These are phyloP conservation scores for Plenodomus lindquistii DNA, from an alignment of 2,329 filamentous ascomycete genomes.

Conservation along the genomic window DNA sequence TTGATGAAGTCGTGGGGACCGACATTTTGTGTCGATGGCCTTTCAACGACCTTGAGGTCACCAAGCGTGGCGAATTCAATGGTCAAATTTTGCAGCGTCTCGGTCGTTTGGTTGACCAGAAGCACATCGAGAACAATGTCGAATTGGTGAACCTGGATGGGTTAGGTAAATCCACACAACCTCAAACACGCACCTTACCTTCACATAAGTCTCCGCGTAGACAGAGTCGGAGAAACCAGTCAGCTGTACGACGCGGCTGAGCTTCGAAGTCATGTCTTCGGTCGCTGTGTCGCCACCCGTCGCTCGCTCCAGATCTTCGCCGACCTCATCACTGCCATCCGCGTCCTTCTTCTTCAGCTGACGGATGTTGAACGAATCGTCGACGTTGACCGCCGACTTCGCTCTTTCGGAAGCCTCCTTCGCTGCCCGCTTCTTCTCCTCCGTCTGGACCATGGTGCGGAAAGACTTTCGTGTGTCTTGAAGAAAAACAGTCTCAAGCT, in stretches of 20 bases:
- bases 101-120: slow-evolving; percentile 94
- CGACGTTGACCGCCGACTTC: slow-evolving; percentile 91
- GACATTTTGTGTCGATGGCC: slow-evolving; percentile 93
- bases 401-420: slow-evolving; percentile 92
- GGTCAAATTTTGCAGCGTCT: slow-evolving; percentile 94
- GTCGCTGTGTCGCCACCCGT: slow-evolving; percentile 84
- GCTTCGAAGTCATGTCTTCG: slow-evolving; percentile 89
- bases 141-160: slow-evolving; percentile 75
- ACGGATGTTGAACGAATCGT: slow-evolving; percentile 90
- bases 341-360: slow-evolving; percentile 86
- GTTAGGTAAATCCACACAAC: slow-evolving; percentile 9
- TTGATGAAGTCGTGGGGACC: slow-evolving; percentile 97
- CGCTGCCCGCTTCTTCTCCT: slow-evolving; percentile 96
- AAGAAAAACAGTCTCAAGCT: slow-evolving; percentile 88
- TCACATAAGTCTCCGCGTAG: slow-evolving; percentile 98
- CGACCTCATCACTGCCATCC: slow-evolving; percentile 83
- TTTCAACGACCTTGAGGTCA: slow-evolving; percentile 96
- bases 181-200: slow-evolving; percentile 53
- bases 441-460: slow-evolving; percentile 93
- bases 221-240: slow-evolving; percentile 98
- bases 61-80: slow-evolving; percentile 98
- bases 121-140: slow-evolving; percentile 97
- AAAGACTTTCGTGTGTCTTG: slow-evolving; percentile 96
- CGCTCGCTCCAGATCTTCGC: slow-evolving; percentile 88
- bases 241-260: slow-evolving; percentile 93